Evolutionary conservation across 2,329 filamentous ascomycete genomes (phyloP), one percentile per base, ranked within the genome.

Genomic region (Alternaria panax): DNA sequence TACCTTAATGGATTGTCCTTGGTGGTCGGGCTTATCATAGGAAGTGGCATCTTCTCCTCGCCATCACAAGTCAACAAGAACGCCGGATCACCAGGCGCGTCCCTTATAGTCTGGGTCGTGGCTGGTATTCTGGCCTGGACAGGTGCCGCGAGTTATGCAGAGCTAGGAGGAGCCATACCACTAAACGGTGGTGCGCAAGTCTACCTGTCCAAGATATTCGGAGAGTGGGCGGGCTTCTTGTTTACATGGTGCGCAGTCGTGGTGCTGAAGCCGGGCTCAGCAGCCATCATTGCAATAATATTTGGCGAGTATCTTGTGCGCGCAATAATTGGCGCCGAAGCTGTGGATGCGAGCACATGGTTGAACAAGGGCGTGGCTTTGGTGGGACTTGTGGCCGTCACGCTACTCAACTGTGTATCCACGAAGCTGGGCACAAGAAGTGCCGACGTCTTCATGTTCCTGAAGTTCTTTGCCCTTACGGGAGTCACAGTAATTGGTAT

Each of bases 281-380:
- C 93, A 9, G 95, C 95, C 62, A 99, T 99, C 74, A 92, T 99
- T 65, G 87, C 94, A 66, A 97, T 99, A 68, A 97, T 99, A 72
- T 97, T 98, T 83, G 95, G 95, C 42, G 95, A 99, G 80, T 99
- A 99, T 75, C 82, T 97, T n/a, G 92, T 97, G 53, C 86, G 93
- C 46, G 93, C 93, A 14, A 85, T 91, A 42, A 90, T 96, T 59
- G 93, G 93, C 8, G 88, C 93, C n/a, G 92, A 97, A 58, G 91
- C 91, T 2, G 89, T 91, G 71, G 88, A 88, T 24, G 86, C 93
- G 55, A 95, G 87, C 73, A 87, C 88, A 2, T 98, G 94, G 93
- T 86, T 97, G 73, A 93, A 92, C 82, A 99, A 98, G 81, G 86
- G 84, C 2, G 91, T 97, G 30, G 95, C 93, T 1, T 78, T 98